Evolutionary conservation across 495 filamentous ascomycete genomes (phyloP).

Genomic region (Talaromyces proteolyticus): DNA sequence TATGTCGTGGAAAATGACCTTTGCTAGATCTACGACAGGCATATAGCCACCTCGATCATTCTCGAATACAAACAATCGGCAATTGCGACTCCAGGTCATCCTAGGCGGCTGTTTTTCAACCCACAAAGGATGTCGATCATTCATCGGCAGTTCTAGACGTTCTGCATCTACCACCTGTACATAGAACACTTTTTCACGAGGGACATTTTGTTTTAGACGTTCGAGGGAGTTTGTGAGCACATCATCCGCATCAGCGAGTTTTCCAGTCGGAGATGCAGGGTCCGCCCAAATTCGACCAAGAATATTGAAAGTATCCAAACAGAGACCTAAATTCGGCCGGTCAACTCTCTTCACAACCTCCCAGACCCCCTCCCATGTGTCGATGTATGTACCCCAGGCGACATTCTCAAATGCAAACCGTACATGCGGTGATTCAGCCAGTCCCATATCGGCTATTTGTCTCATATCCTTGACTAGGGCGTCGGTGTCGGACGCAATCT

Average conservation of each 20-base stretch:
- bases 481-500: slow-evolving; percentile 49
- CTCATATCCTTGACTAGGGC: slow-evolving; percentile 60
- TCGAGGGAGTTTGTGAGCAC: slow-evolving; percentile 51
- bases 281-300: slow-evolving; percentile 70
- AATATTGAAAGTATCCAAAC: slow-evolving; percentile 78
- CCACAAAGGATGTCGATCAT: slow-evolving; percentile 12
- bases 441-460: slow-evolving; percentile 56
- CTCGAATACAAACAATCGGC: slow-evolving; percentile 64
- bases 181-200: slow-evolving; percentile 67
- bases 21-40: slow-evolving; percentile 55
- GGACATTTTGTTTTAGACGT: slow-evolving; percentile 48
- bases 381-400: slow-evolving; percentile 65
- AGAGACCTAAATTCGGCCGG: slow-evolving; percentile 71
- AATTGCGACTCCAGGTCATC: slow-evolving; percentile 64
- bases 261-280: slow-evolving; percentile 47
- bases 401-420: slow-evolving; percentile 73
- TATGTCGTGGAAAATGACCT: slow-evolving; percentile 56
- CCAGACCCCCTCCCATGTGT: slow-evolving; percentile 71
- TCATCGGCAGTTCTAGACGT: slow-evolving; percentile 30
- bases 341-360: slow-evolving; percentile 58
- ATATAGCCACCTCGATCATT: slow-evolving; percentile 59
- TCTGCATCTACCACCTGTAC: slow-evolving; percentile 77
- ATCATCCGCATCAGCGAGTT: slow-evolving; percentile 47
- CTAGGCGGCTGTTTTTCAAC: slow-evolving; percentile 9
- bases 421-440: slow-evolving; percentile 31